A percentile compares a stretch with the other conserved stretches of the same genome.
These are phyloP conservation scores for Leccinum variicolor DNA, from an alignment of 768 basidiomycete species.

Conservation along the genomic window DNA sequence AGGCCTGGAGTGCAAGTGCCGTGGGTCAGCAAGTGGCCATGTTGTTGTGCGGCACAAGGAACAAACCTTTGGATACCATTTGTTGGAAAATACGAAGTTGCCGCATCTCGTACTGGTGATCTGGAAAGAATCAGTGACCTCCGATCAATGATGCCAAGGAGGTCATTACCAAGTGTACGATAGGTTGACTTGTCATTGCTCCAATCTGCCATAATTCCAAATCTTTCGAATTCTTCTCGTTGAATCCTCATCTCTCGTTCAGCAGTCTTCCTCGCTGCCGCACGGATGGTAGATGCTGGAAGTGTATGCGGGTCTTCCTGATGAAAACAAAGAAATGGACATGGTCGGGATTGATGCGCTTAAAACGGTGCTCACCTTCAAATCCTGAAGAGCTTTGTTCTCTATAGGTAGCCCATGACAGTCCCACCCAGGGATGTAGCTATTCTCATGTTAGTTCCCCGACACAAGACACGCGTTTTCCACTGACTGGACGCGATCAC, in stretches of 20 bases:
- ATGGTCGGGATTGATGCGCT: not conserved
- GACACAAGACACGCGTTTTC: not conserved
- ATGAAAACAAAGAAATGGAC: not conserved
- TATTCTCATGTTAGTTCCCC: conserved; percentile 30
- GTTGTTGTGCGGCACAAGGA: not conserved
- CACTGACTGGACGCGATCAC: conserved; percentile 76
- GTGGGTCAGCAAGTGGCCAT: not conserved
- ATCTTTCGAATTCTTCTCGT: conserved; percentile 70
- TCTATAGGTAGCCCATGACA: conserved; percentile 98
- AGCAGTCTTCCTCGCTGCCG: conserved; percentile 70
- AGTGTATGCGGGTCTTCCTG: conserved; percentile 57
- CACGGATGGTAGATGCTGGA: conserved; percentile 60
- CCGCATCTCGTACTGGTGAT: conserved; percentile 82
- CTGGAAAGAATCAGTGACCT: conserved; percentile 37
- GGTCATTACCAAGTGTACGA: conserved; percentile 70
- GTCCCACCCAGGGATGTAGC: conserved; percentile 96
- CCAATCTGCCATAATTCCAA: conserved; percentile 96
- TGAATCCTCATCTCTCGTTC: conserved; percentile 71
- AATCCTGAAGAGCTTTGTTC: conserved; percentile 80
- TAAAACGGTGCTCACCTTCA: conserved; percentile 49
- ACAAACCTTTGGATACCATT: conserved; percentile 80
- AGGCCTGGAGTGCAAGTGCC: conserved; percentile 46
- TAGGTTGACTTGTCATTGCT: conserved; percentile 59
- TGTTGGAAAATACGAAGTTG: conserved; percentile 81
- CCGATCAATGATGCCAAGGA: not conserved